A percentile compares a stretch with the other conserved stretches of the same genome.
Evolutionary conservation across 2,329 filamentous ascomycete species (phyloP).

Genomic region (Exophiala sideris): DNA sequence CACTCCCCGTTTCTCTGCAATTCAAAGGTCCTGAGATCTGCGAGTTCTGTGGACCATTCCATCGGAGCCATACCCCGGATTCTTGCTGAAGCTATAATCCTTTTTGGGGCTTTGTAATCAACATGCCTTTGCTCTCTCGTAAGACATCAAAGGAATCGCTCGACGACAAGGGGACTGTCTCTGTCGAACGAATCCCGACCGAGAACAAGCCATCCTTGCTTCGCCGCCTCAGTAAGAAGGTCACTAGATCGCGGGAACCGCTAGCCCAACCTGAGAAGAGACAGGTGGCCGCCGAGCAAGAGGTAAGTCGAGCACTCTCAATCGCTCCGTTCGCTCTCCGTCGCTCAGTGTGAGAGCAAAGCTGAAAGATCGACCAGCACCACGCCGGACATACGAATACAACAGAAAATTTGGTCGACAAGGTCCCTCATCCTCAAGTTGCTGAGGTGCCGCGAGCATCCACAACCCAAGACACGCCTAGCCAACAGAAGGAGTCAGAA

Average conservation of each 20-base stretch:
- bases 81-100: background rate
- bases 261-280: background rate
- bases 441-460: constrained; percentile 8
- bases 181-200: background rate
- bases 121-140: constrained; percentile 8
- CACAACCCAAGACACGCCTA: background rate
- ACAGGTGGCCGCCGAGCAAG: background rate
- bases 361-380: constrained; percentile 1
- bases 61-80: background rate
- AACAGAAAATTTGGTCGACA: background rate
- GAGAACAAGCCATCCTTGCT: constrained; percentile 9
- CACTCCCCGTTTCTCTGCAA: no score
- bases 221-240: constrained; percentile 8
- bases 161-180: background rate
- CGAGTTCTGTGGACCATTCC: background rate
- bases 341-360: background rate
- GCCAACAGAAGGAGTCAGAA: background rate
- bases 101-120: background rate
- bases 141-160: constrained; percentile 3
- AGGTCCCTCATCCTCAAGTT: constrained; percentile 7
- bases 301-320: background rate
- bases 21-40: no score
- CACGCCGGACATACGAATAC: background rate
- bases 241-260: constrained; percentile 2
- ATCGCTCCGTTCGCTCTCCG: background rate